A percentile compares a stretch with the other conserved stretches of the same genome.
Evolutionary conservation across 768 basidiomycete genomes (phyloP).

Genomic region (Phanerodontia chrysosporium): DNA sequence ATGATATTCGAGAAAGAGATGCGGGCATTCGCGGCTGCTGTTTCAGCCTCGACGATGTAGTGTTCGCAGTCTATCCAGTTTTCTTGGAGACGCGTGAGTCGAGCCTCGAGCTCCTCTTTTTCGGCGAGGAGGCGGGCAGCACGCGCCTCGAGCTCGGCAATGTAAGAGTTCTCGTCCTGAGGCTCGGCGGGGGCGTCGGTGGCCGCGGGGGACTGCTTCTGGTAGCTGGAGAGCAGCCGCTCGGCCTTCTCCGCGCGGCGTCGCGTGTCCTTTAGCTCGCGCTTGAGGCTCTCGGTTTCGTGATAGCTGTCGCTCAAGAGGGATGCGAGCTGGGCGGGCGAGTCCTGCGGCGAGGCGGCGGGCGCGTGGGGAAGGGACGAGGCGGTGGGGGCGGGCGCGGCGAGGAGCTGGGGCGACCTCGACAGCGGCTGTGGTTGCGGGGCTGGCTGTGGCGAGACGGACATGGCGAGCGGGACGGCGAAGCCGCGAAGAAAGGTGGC

Average conservation of each 20-base stretch:
- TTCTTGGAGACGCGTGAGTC: slow-evolving; percentile 39
- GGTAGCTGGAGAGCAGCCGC: slow-evolving; percentile 32
- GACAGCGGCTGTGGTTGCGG: slow-evolving; percentile 10
- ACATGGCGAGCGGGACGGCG: slow-evolving; percentile 11
- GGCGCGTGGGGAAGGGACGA: slow-evolving; percentile 11
- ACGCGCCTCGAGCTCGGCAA: slow-evolving; percentile 36
- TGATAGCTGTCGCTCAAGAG: slow-evolving; percentile 51
- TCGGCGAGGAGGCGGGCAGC: slow-evolving; percentile 41
- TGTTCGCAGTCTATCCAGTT: slow-evolving; percentile 48
- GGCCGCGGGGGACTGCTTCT: slow-evolving; percentile 16
- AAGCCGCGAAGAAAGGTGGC: not conserved
- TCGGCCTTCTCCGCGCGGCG: slow-evolving; percentile 56
- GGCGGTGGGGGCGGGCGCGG: slow-evolving; percentile 3
- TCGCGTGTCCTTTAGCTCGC: slow-evolving; percentile 37
- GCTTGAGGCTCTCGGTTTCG: slow-evolving; percentile 47
- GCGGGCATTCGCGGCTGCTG: slow-evolving; percentile 46
- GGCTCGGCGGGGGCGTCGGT: slow-evolving; percentile 18
- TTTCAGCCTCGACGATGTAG: slow-evolving; percentile 42
- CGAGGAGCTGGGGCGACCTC: slow-evolving; percentile 10
- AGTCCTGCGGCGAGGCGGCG: slow-evolving; percentile 20
- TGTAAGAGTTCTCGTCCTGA: slow-evolving; percentile 38
- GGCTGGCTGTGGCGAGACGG: slow-evolving; percentile 20
- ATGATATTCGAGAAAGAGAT: slow-evolving; percentile 42
- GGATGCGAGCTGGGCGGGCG: slow-evolving; percentile 51
- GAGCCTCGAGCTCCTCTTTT: slow-evolving; percentile 49